These are phyloP conservation scores for Cucumis hystrix DNA, from an alignment of 306 rosid genomes.

Conservation along the genomic window DNA sequence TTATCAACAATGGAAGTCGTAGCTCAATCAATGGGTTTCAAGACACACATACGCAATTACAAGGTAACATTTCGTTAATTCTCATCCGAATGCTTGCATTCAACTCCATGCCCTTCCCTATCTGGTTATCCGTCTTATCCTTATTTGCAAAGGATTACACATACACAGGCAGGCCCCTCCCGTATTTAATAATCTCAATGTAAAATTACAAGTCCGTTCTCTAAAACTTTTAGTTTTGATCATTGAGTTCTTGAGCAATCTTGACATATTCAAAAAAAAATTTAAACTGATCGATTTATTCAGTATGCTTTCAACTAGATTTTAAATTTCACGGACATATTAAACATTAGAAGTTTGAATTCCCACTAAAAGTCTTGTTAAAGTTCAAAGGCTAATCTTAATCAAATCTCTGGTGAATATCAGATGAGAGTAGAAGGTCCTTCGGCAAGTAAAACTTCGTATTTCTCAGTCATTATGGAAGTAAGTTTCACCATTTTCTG, in stretches of 20 bases:
- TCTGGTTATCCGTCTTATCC: not conserved
- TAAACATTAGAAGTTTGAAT: not conserved
- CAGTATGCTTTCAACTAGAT: not conserved
- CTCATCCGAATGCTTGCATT: not conserved
- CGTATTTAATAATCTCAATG: no score
- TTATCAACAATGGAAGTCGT: slow-evolving; percentile 88
- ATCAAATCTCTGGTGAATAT: slow-evolving; percentile 11
- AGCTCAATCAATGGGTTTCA: slow-evolving; percentile 85
- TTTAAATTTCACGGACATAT: not conserved
- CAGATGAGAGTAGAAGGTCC: slow-evolving; percentile 94
- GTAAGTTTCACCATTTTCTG: slow-evolving; percentile 20
- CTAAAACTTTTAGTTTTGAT: no score
- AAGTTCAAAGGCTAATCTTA: not conserved
- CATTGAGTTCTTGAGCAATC: no score
- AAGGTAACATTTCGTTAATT: slow-evolving; percentile 34
- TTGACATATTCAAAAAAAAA: no score
- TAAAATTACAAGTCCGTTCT: no score
- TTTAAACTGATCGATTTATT: no score
- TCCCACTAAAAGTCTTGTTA: no score
- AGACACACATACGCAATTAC: slow-evolving; percentile 80
- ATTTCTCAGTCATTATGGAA: slow-evolving; percentile 74
- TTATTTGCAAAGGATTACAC: no score
- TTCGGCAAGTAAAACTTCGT: slow-evolving; percentile 40
- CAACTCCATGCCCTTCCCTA: not conserved
- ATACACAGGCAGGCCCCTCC: no score